A percentile compares a stretch with the other conserved stretches of the same genome.
Evolutionary conservation across 257 asterid genomes (phyloP).

Genomic region (Apocynum venetum): DNA sequence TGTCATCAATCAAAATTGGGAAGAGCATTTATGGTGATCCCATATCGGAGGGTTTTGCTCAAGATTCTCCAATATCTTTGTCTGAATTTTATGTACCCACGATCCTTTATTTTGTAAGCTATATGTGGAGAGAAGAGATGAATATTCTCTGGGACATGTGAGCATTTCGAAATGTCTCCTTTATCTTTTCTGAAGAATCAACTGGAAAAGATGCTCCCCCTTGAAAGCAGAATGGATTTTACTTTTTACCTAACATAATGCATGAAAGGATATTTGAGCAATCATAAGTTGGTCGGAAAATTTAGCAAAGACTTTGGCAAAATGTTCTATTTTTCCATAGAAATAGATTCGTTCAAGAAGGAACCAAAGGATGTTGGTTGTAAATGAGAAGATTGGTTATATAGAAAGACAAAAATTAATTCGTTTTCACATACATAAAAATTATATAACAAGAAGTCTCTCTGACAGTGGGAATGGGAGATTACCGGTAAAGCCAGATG

Average conservation of each 20-base stretch:
- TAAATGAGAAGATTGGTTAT: too few relatives aligned
- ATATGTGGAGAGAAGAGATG: background rate
- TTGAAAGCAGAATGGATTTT: conserved; percentile 1
- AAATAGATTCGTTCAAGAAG: too few relatives aligned
- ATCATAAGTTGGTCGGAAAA: too few relatives aligned
- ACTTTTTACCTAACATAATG: conserved; percentile 7
- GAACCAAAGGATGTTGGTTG: too few relatives aligned
- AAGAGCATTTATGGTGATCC: background rate
- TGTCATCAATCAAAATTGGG: too few relatives aligned
- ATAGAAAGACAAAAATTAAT: too few relatives aligned
- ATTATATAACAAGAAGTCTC: too few relatives aligned
- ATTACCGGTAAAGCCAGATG: too few relatives aligned
- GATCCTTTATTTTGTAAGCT: background rate
- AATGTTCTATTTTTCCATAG: too few relatives aligned
- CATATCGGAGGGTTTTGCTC: background rate
- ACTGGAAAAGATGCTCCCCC: background rate
- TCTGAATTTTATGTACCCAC: background rate
- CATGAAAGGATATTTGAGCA: background rate
- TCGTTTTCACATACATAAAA: background rate
- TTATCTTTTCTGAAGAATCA: conserved; percentile 1
- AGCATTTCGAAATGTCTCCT: background rate
- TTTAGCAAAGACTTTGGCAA: too few relatives aligned
- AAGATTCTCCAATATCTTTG: background rate
- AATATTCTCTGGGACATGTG: background rate
- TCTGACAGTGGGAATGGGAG: too few relatives aligned